A percentile compares a stretch with the other conserved stretches of the same genome.
phyloP scores from a whole-genome alignment of 306 rosid genomes.

The Sesbania bispinosa region DNA sequence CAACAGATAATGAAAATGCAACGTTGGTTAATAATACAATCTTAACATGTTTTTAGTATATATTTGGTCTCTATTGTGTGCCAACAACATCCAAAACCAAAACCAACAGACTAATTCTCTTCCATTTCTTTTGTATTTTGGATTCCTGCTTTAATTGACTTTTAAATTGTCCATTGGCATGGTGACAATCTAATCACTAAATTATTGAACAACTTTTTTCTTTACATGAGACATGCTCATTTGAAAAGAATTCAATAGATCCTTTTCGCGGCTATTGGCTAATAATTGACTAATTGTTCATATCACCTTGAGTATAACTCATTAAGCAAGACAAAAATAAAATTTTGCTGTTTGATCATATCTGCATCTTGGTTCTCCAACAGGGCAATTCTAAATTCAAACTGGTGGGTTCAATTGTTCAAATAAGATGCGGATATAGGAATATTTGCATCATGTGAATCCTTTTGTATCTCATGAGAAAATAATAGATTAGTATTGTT shows the following conservation, averaged over 20 bases:
- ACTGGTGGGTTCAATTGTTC: neutral
- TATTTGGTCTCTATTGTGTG: conserved; percentile 26
- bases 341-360: neutral
- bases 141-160: neutral
- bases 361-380: conserved; percentile 5
- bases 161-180: conserved; percentile 11
- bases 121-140: neutral
- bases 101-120: neutral
- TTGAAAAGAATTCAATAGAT: conserved; percentile 19
- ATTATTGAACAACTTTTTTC: conserved; percentile 5
- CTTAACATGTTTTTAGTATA: conserved; percentile 16
- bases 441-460: too few species aligned
- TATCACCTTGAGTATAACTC: conserved; percentile 11
- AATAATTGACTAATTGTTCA: neutral
- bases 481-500: neutral
- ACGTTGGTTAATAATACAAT: conserved; percentile 31
- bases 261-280: neutral
- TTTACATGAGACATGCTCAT: conserved; percentile 1
- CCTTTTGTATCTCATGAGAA: too few species aligned
- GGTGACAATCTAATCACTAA: conserved; percentile 19
- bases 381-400: conserved; percentile 9
- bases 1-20: neutral
- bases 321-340: neutral
- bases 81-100: conserved; percentile 14
- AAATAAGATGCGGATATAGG: too few species aligned